Base-by-base conservation (phyloP, 2,329 filamentous ascomycete species). In the Plectosphaerella sp. region DNA sequence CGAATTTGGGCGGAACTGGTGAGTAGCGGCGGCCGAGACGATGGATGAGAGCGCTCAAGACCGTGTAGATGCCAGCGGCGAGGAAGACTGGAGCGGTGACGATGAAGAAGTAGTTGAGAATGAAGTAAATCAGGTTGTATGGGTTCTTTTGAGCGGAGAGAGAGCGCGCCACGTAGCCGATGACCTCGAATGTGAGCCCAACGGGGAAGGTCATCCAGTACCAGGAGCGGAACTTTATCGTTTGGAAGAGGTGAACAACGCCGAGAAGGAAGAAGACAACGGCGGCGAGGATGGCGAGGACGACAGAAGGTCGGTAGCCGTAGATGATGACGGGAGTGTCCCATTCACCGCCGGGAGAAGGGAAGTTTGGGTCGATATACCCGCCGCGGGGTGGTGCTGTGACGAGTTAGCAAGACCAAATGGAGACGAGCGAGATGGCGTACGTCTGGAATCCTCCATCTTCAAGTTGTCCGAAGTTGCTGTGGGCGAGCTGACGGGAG, bases 51-150 rank as follows among this genome's bases (percentile, higher is more conserved):
- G 74, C 69, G 0, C 72, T 76, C 7, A 83, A 67, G 46, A 79
- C 67, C n/a, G 76, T 76, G 67, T 82, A 83, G 48, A 82, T 76
- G 0, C 73, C 72, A 0, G 80, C 80, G 15, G 76, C 72, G 63
- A 82, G 74, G 59, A 83, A 79, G 37, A 83, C 80, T 1, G 80
- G 80, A 0, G 79, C 79, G 0, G 77, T 76, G 54, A 83, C 79
- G 62, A 83, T 80, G 69, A 80, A 80, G 69, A 83, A 83, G 67
- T 82, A 83, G 60, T 81, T 78, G 45, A 80, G 65, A 39, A 83
- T 77, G 57, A 83, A 83, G 67, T 74, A 82, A 37, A 75, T 64
- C 15, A 82, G 69, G 54, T 74, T 68, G 62, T 82, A 82, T 0
- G 79, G 79, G 54, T 81, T 70, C 45, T 72, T 65, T 56, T 73